Percentiles rank a stretch among this genome's conserved stretches.
phyloP scores from a whole-genome alignment of 2,329 filamentous ascomycete species.

The Xylaria sp. region DNA sequence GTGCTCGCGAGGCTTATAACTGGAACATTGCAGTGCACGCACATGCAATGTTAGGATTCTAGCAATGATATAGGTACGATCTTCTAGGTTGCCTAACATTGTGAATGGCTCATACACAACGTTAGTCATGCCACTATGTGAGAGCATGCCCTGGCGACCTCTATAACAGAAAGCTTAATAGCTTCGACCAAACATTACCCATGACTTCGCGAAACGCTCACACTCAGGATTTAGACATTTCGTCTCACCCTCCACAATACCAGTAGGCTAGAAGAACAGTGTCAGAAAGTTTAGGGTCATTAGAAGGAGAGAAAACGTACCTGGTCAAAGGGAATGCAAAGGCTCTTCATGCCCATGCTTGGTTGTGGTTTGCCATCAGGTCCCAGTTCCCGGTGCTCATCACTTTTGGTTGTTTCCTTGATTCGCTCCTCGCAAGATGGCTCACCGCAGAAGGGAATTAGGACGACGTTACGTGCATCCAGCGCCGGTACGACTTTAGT shows the following conservation, averaged over 20 bases:
- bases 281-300: conserved; percentile 68
- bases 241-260: conserved; percentile 81
- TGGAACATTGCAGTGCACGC: not conserved
- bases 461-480: conserved; percentile 89
- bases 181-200: conserved; percentile 90
- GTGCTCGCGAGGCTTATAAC: not conserved
- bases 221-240: conserved; percentile 95
- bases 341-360: conserved; percentile 75
- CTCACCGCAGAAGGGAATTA: conserved; percentile 90
- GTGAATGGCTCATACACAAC: not conserved
- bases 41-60: no score
- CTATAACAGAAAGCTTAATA: conserved; percentile 56
- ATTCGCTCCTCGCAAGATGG: conserved; percentile 90
- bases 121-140: not conserved
- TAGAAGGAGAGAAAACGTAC: conserved; percentile 31
- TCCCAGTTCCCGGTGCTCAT: conserved; percentile 66
- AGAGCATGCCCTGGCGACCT: conserved; percentile 2
- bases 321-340: conserved; percentile 83
- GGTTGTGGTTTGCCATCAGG: conserved; percentile 65
- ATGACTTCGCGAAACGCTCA: conserved; percentile 77
- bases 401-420: conserved; percentile 89
- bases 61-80: no score
- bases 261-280: conserved; percentile 76
- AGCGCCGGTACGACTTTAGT: conserved; percentile 89
- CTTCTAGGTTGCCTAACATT: not conserved